Evolutionary conservation across 2,329 filamentous ascomycete species (phyloP).

Genomic region (Botrytis byssoidea): DNA sequence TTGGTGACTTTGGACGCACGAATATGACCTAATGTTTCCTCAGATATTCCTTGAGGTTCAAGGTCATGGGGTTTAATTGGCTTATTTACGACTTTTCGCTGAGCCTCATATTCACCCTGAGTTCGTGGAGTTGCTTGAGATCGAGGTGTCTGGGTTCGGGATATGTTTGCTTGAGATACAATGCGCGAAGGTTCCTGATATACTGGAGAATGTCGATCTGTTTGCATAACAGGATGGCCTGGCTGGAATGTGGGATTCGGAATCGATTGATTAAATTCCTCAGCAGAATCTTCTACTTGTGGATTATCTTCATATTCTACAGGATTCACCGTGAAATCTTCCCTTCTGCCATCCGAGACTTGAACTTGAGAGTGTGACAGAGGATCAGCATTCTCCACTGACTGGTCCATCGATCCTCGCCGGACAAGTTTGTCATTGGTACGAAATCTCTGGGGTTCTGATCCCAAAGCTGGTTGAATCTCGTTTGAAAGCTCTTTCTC

Average conservation of each 20-base stretch:
- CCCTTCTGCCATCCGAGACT: background rate
- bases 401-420: background rate
- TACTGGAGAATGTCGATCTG: background rate
- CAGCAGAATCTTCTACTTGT: background rate
- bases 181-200: background rate
- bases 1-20: background rate
- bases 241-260: background rate
- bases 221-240: background rate
- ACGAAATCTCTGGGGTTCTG: background rate
- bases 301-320: background rate
- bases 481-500: background rate
- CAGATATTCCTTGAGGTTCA: background rate
- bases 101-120: background rate
- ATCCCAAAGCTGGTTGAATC: background rate
- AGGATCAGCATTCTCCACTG: background rate
- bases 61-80: conserved; percentile 5
- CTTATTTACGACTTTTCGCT: background rate
- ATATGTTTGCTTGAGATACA: background rate
- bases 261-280: background rate
- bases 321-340: background rate
- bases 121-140: background rate
- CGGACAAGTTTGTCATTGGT: background rate
- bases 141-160: conserved; percentile 6
- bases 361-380: background rate
- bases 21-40: background rate